Evolutionary conservation across 2,329 filamentous ascomycete species (phyloP), one percentile per base, ranked within the genome.

Genomic region (Ramularia collo-cygni): DNA sequence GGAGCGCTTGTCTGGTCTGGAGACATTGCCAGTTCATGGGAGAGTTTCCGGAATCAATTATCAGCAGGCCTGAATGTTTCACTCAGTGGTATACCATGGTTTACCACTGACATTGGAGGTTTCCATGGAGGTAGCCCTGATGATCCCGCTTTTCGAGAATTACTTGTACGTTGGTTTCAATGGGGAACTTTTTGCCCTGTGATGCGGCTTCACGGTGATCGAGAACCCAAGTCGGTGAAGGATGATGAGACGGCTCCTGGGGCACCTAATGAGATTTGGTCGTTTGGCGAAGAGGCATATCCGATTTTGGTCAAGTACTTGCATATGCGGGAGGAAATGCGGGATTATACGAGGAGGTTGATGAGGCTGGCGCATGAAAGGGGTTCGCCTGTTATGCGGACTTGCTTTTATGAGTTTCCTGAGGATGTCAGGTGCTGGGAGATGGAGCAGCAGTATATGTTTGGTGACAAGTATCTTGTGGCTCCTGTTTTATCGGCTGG

Each of bases 91-190:
- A 68, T 83, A 8, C 71, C 77, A 0, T 82, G 78, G 78, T 83
- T 77, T 76, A 83, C 79, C 0, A 83, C 79, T 1, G 79, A 83
- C 50, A 83, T 83, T 37, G 79, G 80, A 2, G 80, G 80, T 1
- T 83, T 84, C 53, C 79, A 83, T 51, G 79, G 79, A 4, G 79
- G 79, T 0, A 68, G 79, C 44, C 75, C 77, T 0, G 57, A 64
- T 1, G 70, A 79, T 33, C 59, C 64, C 1, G 64, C 52, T 0
- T 83, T 83, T 58, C 66, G 76, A 6, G 79, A 83, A 53, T 61
- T 83, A 0, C 76, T 83, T 42, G 72, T 77, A 1, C 64, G 80
- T 2, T 83, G 79, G 80, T 83, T 83, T 57, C 79, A 83, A 51
- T 83, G 78, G 77, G 79, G 74, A 17, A 64, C 77, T 0, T 83